Percentiles rank a stretch among this genome's conserved stretches.
Conservation (phyloP, 768 basidiomycete species). For the Antrodiella citrinella region DNA sequence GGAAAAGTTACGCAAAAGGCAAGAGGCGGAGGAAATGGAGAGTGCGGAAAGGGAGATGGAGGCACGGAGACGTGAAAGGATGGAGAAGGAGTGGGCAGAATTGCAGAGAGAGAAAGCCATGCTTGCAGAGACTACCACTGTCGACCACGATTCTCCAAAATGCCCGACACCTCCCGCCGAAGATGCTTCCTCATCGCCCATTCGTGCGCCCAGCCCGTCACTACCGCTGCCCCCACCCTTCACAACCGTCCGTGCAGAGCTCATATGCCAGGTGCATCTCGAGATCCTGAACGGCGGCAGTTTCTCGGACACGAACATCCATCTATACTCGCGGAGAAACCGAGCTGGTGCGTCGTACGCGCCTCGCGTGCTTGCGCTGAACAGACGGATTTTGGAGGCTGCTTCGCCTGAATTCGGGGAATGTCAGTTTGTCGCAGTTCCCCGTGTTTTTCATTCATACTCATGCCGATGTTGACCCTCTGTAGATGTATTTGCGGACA, state of each 20-base stretch:
- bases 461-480: not conserved
- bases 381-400: not conserved
- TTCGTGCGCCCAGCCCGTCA: not conserved
- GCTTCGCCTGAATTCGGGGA: not conserved
- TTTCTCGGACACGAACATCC: not conserved
- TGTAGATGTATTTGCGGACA: not conserved
- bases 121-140: not conserved
- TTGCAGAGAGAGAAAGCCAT: not conserved
- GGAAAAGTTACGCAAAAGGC: not conserved
- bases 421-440: not conserved
- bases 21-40: not conserved
- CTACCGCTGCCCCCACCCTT: not conserved
- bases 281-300: not conserved
- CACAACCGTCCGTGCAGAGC: not conserved
- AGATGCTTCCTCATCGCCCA: not conserved
- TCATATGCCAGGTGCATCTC: not conserved
- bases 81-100: not conserved
- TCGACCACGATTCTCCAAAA: not conserved
- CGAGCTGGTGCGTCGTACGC: not conserved
- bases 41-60: no score
- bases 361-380: not conserved
- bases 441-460: no score
- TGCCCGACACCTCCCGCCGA: not conserved
- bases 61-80: not conserved
- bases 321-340: not conserved